phyloP scores from a whole-genome alignment of 306 rosid species.

The Vigna angularis region DNA sequence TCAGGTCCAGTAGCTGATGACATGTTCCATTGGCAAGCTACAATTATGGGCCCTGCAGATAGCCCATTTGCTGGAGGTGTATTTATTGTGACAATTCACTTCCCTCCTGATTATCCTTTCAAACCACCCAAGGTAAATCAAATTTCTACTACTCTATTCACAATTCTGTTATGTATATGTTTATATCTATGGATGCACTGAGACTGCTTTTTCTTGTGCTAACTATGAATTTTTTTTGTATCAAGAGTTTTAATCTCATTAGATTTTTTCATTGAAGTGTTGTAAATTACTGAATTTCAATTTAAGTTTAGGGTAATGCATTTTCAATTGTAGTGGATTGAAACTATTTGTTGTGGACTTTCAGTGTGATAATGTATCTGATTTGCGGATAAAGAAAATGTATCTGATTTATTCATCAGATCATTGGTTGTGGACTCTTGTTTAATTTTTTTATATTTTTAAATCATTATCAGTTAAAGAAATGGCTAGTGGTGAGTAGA shows the following conservation, averaged over 20 bases:
- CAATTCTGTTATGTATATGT: background rate
- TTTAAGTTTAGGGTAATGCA: background rate
- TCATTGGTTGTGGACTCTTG: background rate
- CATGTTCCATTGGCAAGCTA: constrained; percentile 51
- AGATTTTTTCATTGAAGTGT: background rate
- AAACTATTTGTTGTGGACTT: too few relatives aligned
- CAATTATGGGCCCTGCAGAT: constrained; percentile 50
- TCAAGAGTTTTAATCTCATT: background rate
- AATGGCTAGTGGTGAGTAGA: background rate
- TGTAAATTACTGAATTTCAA: background rate
- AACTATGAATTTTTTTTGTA: background rate
- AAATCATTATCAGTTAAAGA: background rate
- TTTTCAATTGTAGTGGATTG: background rate
- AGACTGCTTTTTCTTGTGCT: constrained; percentile 2
- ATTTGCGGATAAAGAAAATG: background rate
- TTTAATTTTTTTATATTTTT: too few relatives aligned
- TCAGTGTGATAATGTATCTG: background rate
- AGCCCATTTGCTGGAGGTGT: constrained; percentile 59
- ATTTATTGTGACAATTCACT: constrained; percentile 50
- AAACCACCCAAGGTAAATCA: constrained; percentile 62
- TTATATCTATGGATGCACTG: constrained; percentile 1
- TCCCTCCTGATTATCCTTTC: constrained; percentile 59
- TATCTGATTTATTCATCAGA: background rate
- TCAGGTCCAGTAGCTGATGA: constrained; percentile 42
- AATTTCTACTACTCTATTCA: background rate